Percentiles rank a stretch among this genome's conserved stretches.
Conservation (phyloP, 441 rosid species). For the Euphorbia celastroides region DNA sequence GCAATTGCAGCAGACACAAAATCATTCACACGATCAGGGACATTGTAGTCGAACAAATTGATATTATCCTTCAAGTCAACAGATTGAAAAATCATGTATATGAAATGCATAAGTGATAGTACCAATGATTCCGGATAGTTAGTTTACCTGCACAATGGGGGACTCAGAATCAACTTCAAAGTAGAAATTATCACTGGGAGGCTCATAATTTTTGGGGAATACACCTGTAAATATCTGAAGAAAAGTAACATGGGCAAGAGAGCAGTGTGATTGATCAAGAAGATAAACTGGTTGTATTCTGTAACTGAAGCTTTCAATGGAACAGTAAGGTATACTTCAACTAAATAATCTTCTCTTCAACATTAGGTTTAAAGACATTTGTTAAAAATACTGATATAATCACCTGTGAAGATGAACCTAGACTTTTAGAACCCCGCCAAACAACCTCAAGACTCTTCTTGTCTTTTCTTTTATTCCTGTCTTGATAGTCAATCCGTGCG, state of each 20-base stretch:
- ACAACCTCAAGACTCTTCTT: conserved; percentile 93
- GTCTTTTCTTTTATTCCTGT: conserved; percentile 64
- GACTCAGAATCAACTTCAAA: conserved; percentile 75
- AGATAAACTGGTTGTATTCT: not conserved
- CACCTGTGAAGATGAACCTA: conserved; percentile 88
- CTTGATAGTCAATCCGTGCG: conserved; percentile 96
- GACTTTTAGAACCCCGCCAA: conserved; percentile 89
- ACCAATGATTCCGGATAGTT: conserved; percentile 5
- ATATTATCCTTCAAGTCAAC: conserved; percentile 63
- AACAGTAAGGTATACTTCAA: not conserved
- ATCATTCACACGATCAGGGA: conserved; percentile 78
- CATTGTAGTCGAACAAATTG: conserved; percentile 93
- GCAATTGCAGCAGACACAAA: conserved; percentile 88
- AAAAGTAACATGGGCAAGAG: conserved; percentile 13
- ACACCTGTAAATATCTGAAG: conserved; percentile 93
- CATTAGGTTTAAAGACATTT: not conserved
- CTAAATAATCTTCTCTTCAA: not conserved
- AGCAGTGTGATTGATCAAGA: not conserved
- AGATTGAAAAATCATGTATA: conserved; percentile 6
- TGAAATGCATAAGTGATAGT: conserved; percentile 18
- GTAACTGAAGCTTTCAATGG: not conserved
- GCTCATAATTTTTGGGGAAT: conserved; percentile 87
- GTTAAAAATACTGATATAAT: not conserved
- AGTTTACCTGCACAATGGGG: conserved; percentile 78
- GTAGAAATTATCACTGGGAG: conserved; percentile 76